Conservation (phyloP, 257 asterid species). For the Ajuga chamaepitys region DNA sequence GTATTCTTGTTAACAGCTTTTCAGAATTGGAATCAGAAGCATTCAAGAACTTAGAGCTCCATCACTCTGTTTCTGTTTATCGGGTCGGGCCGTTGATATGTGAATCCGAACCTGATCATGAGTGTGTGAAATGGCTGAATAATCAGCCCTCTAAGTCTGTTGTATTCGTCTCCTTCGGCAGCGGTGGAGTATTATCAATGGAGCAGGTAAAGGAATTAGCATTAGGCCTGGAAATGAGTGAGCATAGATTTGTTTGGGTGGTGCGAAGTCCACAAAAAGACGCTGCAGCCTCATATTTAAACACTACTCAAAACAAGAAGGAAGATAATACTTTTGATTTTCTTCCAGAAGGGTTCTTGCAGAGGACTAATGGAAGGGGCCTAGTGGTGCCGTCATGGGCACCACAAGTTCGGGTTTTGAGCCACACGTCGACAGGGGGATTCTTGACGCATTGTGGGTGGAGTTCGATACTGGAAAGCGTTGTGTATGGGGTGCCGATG, state of each 20-base stretch:
- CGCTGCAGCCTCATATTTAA: not conserved
- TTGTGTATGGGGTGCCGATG: conserved; percentile 12
- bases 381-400: conserved; percentile 19
- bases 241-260: conserved; percentile 36
- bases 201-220: conserved; percentile 28
- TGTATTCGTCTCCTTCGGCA: conserved; percentile 27
- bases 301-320: not conserved
- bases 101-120: not conserved
- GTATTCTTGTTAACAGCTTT: too few species aligned
- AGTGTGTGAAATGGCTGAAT: conserved; percentile 28
- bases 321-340: not conserved
- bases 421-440: conserved; percentile 14
- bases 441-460: not conserved
- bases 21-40: too few species aligned
- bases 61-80: not conserved
- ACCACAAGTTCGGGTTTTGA: conserved; percentile 17
- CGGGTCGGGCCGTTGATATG: conserved; percentile 33
- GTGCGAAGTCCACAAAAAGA: conserved; percentile 17
- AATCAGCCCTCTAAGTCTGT: conserved; percentile 31
- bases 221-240: conserved; percentile 27
- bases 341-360: conserved; percentile 18
- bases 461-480: conserved; percentile 16
- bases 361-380: conserved; percentile 13
- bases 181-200: conserved; percentile 25
- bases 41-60: not conserved